Evolutionary conservation across 306 rosid genomes (phyloP), one percentile per base, ranked within the genome.

Genomic region (Prinsepia uniflora): DNA sequence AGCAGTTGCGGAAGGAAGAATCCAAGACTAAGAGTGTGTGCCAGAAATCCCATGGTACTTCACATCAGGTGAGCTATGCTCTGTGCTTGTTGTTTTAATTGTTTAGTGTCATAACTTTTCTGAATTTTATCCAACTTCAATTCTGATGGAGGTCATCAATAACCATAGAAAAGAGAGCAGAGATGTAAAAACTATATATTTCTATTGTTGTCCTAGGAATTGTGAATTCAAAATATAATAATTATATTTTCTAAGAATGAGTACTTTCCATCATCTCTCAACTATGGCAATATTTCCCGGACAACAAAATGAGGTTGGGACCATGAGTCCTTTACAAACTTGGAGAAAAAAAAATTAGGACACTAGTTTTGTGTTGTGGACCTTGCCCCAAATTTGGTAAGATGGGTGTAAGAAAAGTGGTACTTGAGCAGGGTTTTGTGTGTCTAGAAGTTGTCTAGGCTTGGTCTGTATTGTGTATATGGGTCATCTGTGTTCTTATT

Each of bases 1-100:
- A 91, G 83, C 92, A 89, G 76, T 80, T 95, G 80, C 86, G 90
- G 75, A 95, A 87, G 89, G 90, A 95, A 86, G 99, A 95, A 77
- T 86, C 80, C 54, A 86, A 78, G 92, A 88, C 92, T 50, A 87
- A 69, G 76, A 91, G 89, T 84, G 99, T 95, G 72, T 95, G 97
- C 84, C 96, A 89, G 81, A 86, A 76, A 80, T 86, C 95, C 66
- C 75, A 86, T 81, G 77, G 90, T 45, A 50, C 89, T 75, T 86
- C 99, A 63, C 73, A 72, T 64, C 88, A 84, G 97, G 97, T 91
- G 78, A 57, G 75, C 77, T 40, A 41, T 70, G 70, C 78, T 67
- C 50, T 46, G 63, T 72, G 64, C 60, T 74, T 78, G 55, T 30
- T 18, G 10, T 48, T 45, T 18, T 69, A 22, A 48, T 41, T 11